Evolutionary conservation across 768 basidiomycete genomes (phyloP), one percentile per base, ranked within the genome.

Genomic region (Tylopilus felleus): DNA sequence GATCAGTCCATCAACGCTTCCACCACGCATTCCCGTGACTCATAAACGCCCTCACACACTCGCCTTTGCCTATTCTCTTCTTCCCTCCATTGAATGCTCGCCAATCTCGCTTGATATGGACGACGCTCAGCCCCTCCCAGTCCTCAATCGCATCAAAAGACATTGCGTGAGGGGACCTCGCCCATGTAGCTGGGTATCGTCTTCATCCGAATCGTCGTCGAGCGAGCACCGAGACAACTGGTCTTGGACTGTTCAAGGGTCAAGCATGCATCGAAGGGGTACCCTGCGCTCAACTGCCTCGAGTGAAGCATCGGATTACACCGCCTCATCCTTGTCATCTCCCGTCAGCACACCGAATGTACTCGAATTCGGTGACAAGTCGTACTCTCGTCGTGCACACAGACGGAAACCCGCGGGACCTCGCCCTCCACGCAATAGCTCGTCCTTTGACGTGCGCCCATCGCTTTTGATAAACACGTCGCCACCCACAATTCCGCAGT

Each of bases 91-190:
- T 36, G 55, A 36, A 45, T 38, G 14, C 47, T 52, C 38, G 13
- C 50, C 28, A 48, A 12, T 41, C 22, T 3, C 57, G 12, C 31
- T 47, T 5, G 43, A 46, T 17, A 61, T 65, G 64, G 56, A 62
- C 27, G 38, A 51, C 45, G 39, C 56, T 17, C 47, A 43, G 2
- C 42, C 55, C 17, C 57, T 58, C 36, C 45, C 46, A 5, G 21
- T 55, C 3, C 46, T 57, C 17, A 22, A 25, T n/a, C 58, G 16
- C 16, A 51, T 57, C 45, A 65, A 19, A 27, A 50, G 59, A 13
- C 35, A 46, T 28, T 62, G 61, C 47, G 52, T 70, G 16, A 62
- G 57, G 47, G 69, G 69, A 22, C 69, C 70, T 19, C 69, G 69
- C 46, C 70, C 69, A 27, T 61, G 51, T 42, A 69, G 68, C 57